phyloP scores from a whole-genome alignment of 352 stramenopile species.

The Thraustochytrium striatum region DNA sequence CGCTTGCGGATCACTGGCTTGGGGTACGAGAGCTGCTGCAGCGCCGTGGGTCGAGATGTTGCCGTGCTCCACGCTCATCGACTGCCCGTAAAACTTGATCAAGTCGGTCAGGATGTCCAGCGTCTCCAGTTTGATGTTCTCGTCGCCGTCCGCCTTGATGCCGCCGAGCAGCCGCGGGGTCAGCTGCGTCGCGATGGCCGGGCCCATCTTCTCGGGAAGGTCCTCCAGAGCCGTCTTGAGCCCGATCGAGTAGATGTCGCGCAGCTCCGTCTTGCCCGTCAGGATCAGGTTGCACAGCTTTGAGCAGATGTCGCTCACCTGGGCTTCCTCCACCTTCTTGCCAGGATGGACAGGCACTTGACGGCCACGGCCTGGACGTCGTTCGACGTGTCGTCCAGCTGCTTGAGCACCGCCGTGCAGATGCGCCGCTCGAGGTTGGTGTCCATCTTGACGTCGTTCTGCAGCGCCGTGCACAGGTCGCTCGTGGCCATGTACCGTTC shows the following conservation, averaged over 20 bases:
- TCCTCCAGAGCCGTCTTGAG: slow-evolving; percentile 95
- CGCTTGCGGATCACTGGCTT: slow-evolving; percentile 89
- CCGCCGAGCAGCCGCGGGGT: slow-evolving; percentile 66
- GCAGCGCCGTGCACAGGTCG: slow-evolving; percentile 93
- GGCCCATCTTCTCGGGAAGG: slow-evolving; percentile 69
- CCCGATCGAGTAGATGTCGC: slow-evolving; percentile 98
- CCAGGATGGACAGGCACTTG: slow-evolving; percentile 86
- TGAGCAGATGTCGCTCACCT: slow-evolving; percentile 93
- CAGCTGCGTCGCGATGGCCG: slow-evolving; percentile 63
- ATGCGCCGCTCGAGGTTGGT: slow-evolving; percentile 67
- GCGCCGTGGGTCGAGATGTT: slow-evolving; percentile 67
- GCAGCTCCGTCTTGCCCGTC: slow-evolving; percentile 88
- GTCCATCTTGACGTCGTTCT: slow-evolving; percentile 80
- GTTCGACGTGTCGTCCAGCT: slow-evolving; percentile 97
- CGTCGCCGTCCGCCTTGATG: slow-evolving; percentile 65
- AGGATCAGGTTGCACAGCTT: slow-evolving; percentile 94
- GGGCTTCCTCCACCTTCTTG: slow-evolving; percentile 87
- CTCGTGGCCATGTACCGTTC: slow-evolving; percentile 99
- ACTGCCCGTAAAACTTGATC: slow-evolving; percentile 87
- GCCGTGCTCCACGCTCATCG: slow-evolving; percentile 76
- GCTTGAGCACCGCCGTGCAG: slow-evolving; percentile 87
- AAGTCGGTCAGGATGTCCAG: slow-evolving; percentile 95
- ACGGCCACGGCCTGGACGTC: slow-evolving; percentile 93
- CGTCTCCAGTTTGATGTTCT: slow-evolving; percentile 80
- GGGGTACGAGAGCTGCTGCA: slow-evolving; percentile 72